Conservation (phyloP, 1,284 basidiomycete species). For the Cutaneotrichosporon mucoides region DNA sequence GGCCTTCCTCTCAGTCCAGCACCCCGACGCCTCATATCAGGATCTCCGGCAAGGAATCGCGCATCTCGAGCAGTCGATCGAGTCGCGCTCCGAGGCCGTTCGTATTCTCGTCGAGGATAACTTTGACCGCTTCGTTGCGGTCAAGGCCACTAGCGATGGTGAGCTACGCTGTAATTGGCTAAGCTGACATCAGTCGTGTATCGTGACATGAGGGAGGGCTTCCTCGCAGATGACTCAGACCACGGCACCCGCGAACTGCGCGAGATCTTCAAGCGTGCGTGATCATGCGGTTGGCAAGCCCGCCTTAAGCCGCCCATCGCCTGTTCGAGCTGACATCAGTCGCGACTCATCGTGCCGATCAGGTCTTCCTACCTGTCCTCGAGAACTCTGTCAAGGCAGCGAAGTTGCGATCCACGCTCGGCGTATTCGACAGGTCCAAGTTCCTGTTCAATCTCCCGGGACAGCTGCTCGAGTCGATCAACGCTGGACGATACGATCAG, state of each 20-base stretch:
- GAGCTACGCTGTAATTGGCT: slow-evolving; percentile 24
- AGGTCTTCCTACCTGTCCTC: slow-evolving; percentile 92
- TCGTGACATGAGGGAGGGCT: slow-evolving; percentile 86
- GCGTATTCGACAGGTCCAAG: slow-evolving; percentile 93
- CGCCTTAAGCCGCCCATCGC: background rate
- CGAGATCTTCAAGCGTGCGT: slow-evolving; percentile 75
- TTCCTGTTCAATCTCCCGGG: slow-evolving; percentile 98
- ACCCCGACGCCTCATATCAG: slow-evolving; percentile 94
- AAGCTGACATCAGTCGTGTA: slow-evolving; percentile 63
- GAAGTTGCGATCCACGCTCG: slow-evolving; percentile 85
- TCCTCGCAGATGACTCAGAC: slow-evolving; percentile 71
- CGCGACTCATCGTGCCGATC: slow-evolving; percentile 83
- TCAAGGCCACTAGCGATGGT: slow-evolving; percentile 96
- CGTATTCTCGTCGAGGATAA: slow-evolving; percentile 94
- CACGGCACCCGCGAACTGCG: slow-evolving; percentile 78
- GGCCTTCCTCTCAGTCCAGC: slow-evolving; percentile 81
- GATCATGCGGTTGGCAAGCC: background rate
- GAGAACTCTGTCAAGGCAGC: slow-evolving; percentile 94
- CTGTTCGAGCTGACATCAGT: slow-evolving; percentile 14
- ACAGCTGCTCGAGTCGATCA: slow-evolving; percentile 82
- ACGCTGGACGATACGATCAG: slow-evolving; percentile 74
- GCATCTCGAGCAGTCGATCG: slow-evolving; percentile 69
- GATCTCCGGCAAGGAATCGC: slow-evolving; percentile 74
- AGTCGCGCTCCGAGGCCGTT: slow-evolving; percentile 85
- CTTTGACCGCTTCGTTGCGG: slow-evolving; percentile 95